Evolutionary conservation across 768 basidiomycete genomes (phyloP).

Genomic region (Panus rudis): DNA sequence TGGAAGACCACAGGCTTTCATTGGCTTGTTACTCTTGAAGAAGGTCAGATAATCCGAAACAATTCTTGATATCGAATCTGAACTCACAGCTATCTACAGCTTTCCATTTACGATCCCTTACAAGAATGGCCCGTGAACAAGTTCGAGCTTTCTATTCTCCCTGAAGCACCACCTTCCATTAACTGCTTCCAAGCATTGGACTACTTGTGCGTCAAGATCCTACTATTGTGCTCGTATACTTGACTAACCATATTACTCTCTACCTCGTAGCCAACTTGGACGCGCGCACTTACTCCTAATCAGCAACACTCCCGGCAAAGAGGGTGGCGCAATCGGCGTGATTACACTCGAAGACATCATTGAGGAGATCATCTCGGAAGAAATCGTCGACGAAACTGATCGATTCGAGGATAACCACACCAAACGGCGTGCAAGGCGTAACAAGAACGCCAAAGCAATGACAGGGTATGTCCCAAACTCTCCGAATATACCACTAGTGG

Average conservation of each 20-base stretch:
- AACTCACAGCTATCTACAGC: slow-evolving; percentile 32
- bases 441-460: slow-evolving; percentile 73
- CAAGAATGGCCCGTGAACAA: slow-evolving; percentile 64
- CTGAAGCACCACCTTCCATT: slow-evolving; percentile 82
- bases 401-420: slow-evolving; percentile 81
- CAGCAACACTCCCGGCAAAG: slow-evolving; percentile 71
- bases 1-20: slow-evolving; percentile 59
- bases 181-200: slow-evolving; percentile 94
- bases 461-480: slow-evolving; percentile 45
- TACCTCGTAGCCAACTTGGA: slow-evolving; percentile 69
- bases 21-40: slow-evolving; percentile 80
- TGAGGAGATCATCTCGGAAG: slow-evolving; percentile 93
- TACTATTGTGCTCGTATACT: background rate
- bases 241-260: background rate
- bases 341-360: slow-evolving; percentile 87
- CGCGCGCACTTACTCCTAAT: slow-evolving; percentile 88
- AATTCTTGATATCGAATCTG: slow-evolving; percentile 3
- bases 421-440: slow-evolving; percentile 64
- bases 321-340: slow-evolving; percentile 85
- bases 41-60: slow-evolving; percentile 44
- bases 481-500: background rate
- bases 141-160: slow-evolving; percentile 76
- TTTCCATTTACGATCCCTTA: slow-evolving; percentile 86
- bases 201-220: slow-evolving; percentile 69
- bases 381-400: slow-evolving; percentile 95